Evolutionary conservation across 2,329 filamentous ascomycete species (phyloP), one percentile per base, ranked within the genome.

Genomic region (Hymenoscyphus repandus): DNA sequence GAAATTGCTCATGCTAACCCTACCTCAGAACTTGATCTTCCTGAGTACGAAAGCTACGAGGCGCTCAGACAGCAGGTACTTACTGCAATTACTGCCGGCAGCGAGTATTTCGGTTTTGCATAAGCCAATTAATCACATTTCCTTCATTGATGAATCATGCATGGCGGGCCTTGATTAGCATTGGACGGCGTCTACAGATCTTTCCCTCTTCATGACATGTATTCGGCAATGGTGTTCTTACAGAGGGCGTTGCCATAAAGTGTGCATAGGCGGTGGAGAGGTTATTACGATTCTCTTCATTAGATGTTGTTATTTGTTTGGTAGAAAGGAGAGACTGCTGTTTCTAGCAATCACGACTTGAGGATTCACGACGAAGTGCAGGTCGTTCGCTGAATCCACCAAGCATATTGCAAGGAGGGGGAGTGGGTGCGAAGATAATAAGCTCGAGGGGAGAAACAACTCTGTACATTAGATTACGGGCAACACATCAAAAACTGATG

Each of bases 11-110:
- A 31, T 52, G 18, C 58, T 66, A 58, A 66, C 20, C 20, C 13
- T 31, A 27, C 41, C 47, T 53, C 69, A 96, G 90, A 99, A 75
- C 89, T 99, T 67, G 93, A 99, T 74, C 82, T 99, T 61, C 93
- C 93, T 38, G 93, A 99, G 73, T 99, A 99, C 67, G 93, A 97
- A 65, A 95, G 83, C 68, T 99, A 99, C 70, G 93, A 99, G 64
- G 78, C 80, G 61, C 80, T 99, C 55, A 85, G 93, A 56, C 83
- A 88, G 63, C 90, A 93, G 67, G 73, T 99, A 53, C 85, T 95
- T 69, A 97, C 91, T 61, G 93, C 93, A 56, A 96, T 99, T 70
- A 99, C 93, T n/a, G 86, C 91, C 59, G 93, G 93, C 61, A 93
- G 90, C 73, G 92, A 97, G 69, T 97, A 86, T 69, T 99, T 99